phyloP scores from a whole-genome alignment of 2,329 filamentous ascomycete species.

The Epichloe gansuensis region DNA sequence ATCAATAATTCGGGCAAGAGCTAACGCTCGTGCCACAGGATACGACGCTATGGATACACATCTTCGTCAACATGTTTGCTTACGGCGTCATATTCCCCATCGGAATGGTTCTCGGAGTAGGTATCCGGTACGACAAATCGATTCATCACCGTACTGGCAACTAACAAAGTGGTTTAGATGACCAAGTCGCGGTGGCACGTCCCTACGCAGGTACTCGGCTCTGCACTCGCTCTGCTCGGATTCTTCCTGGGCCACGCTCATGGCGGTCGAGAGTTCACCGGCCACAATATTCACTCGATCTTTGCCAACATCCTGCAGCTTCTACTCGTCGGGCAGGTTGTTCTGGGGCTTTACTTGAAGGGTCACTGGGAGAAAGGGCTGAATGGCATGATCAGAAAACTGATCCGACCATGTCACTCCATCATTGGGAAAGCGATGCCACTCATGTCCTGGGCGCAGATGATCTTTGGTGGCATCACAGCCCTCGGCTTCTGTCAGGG shows the following conservation, averaged over 20 bases:
- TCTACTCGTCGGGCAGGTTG: slow-evolving; percentile 62
- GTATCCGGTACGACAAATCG: slow-evolving; percentile 18
- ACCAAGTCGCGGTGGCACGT: slow-evolving; percentile 90
- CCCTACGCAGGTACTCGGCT: slow-evolving; percentile 66
- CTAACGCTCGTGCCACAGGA: slow-evolving; percentile 41
- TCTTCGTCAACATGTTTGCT: slow-evolving; percentile 71
- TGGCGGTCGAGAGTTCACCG: slow-evolving; percentile 72
- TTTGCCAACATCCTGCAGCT: slow-evolving; percentile 76
- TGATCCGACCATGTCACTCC: slow-evolving; percentile 62
- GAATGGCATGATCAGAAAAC: slow-evolving; percentile 61
- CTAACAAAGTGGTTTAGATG: slow-evolving; percentile 41
- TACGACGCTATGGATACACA: slow-evolving; percentile 83
- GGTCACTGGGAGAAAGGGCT: slow-evolving; percentile 79
- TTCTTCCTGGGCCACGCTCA: slow-evolving; percentile 90
- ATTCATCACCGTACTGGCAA: not conserved
- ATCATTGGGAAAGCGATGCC: slow-evolving; percentile 81
- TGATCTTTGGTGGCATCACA: slow-evolving; percentile 92
- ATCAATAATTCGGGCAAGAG: not conserved
- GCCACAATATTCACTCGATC: slow-evolving; percentile 60
- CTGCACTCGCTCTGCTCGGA: slow-evolving; percentile 63
- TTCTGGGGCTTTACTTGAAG: slow-evolving; percentile 74
- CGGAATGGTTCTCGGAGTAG: slow-evolving; percentile 88
- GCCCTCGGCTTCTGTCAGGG: slow-evolving; percentile 82
- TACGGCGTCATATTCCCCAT: slow-evolving; percentile 89
- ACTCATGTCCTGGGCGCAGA: slow-evolving; percentile 78